Evolutionary conservation across 2,329 filamentous ascomycete genomes (phyloP).

Genomic region (Botrytis medusae): DNA sequence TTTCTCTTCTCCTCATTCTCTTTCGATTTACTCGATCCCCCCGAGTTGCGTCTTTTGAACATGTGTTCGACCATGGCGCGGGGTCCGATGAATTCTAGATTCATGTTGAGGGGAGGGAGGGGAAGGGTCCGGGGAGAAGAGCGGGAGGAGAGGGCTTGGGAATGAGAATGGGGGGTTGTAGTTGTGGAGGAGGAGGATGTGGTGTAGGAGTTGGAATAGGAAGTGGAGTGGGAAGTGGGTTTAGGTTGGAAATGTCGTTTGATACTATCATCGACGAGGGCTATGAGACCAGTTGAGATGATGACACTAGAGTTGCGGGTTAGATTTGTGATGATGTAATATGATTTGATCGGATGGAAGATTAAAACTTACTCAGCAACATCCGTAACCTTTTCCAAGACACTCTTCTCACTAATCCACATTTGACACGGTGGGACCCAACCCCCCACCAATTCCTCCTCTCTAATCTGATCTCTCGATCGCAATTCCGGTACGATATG

Average conservation of each 20-base stretch:
- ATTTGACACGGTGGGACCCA: slow-evolving; percentile 91
- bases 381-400: slow-evolving; percentile 69
- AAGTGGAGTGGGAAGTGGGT: slow-evolving; percentile 46
- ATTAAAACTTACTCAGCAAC: slow-evolving; percentile 74
- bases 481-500: slow-evolving; percentile 82
- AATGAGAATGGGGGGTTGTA: slow-evolving; percentile 63
- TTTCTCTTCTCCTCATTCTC: slow-evolving; percentile 19
- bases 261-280: slow-evolving; percentile 89
- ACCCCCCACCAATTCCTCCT: slow-evolving; percentile 75
- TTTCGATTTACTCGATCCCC: slow-evolving; percentile 29
- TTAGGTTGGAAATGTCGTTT: slow-evolving; percentile 46
- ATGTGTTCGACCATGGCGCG: slow-evolving; percentile 63
- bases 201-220: slow-evolving; percentile 61
- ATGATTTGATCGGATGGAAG: neutral
- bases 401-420: slow-evolving; percentile 76
- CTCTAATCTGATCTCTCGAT: slow-evolving; percentile 65
- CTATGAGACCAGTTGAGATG: slow-evolving; percentile 83
- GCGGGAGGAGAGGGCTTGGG: slow-evolving; percentile 32
- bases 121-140: slow-evolving; percentile 43
- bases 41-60: slow-evolving; percentile 52
- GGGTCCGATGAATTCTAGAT: slow-evolving; percentile 62
- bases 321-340: neutral
- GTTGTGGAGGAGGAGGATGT: slow-evolving; percentile 57
- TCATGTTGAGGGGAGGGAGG: slow-evolving; percentile 47
- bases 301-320: slow-evolving; percentile 63